Percentiles rank a stretch among this genome's conserved stretches.
These are phyloP conservation scores for Solanum appendiculatum DNA, from an alignment of 257 asterid species.

Conservation along the genomic window DNA sequence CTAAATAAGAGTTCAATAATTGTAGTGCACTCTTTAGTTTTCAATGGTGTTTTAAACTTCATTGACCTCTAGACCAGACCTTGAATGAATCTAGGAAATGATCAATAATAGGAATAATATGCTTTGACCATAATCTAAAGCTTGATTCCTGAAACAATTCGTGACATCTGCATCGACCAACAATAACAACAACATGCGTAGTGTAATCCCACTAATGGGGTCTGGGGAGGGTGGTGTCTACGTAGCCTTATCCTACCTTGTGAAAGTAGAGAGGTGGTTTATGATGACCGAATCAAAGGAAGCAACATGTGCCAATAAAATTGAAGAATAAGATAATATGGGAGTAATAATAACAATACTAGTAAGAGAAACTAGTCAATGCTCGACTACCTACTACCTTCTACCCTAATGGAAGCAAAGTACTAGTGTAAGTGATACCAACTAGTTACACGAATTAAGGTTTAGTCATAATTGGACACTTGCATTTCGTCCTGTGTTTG, in stretches of 20 bases:
- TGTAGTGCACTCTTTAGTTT: neutral
- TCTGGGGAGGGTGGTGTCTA: neutral
- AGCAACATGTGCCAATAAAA: neutral
- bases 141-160: neutral
- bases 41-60: neutral
- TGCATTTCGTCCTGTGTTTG: neutral
- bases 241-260: neutral
- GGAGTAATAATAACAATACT: neutral
- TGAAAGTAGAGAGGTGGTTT: neutral
- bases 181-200: neutral
- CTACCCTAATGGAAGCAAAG: neutral
- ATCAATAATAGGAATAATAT: neutral
- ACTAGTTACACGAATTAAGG: neutral
- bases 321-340: neutral
- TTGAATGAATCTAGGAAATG: neutral
- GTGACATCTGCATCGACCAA: neutral
- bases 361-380: neutral
- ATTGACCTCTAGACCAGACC: neutral
- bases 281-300: neutral
- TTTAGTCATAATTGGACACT: neutral
- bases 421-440: neutral
- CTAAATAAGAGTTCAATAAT: neutral
- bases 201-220: neutral
- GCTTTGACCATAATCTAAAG: neutral
- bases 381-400: neutral